phyloP scores from a whole-genome alignment of 2,329 filamentous ascomycete genomes.

The Fusarium nygamai region DNA sequence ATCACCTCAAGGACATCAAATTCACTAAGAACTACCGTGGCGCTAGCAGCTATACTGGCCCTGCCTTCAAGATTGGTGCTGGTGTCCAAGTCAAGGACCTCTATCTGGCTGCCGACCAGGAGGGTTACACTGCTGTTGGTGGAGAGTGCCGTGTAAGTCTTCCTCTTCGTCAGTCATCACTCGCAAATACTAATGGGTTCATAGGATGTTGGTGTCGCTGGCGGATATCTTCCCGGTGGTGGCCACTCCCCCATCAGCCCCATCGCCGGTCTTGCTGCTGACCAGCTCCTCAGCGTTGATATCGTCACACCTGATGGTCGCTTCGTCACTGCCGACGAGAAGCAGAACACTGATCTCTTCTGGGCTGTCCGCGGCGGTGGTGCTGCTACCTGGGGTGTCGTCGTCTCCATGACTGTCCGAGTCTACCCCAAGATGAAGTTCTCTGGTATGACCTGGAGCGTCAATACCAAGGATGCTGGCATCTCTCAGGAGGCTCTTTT shows the following conservation, averaged over 20 bases:
- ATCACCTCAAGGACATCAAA: conserved; percentile 52
- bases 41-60: conserved; percentile 56
- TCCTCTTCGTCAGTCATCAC: rapidly evolving
- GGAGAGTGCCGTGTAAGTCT: conserved; percentile 56
- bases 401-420: conserved; percentile 51
- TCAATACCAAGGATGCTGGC: conserved; percentile 38
- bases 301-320: conserved; percentile 62
- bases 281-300: conserved; percentile 65
- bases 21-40: conserved; percentile 53
- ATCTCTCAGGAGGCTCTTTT: conserved; percentile 42
- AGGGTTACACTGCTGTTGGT: conserved; percentile 61
- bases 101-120: conserved; percentile 55
- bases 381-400: conserved; percentile 58
- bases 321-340: conserved; percentile 53
- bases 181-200: not conserved
- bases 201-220: conserved; percentile 64
- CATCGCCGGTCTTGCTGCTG: conserved; percentile 65
- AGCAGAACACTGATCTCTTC: conserved; percentile 64
- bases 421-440: conserved; percentile 48
- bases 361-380: conserved; percentile 70
- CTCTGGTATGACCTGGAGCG: conserved; percentile 45
- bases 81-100: conserved; percentile 62
- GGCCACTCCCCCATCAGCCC: conserved; percentile 65
- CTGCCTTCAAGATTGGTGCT: conserved; percentile 62
- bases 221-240: conserved; percentile 69